Percentiles rank a stretch among this genome's conserved stretches.
phyloP scores from a whole-genome alignment of 257 asterid species.

The Capsicum baccatum region DNA sequence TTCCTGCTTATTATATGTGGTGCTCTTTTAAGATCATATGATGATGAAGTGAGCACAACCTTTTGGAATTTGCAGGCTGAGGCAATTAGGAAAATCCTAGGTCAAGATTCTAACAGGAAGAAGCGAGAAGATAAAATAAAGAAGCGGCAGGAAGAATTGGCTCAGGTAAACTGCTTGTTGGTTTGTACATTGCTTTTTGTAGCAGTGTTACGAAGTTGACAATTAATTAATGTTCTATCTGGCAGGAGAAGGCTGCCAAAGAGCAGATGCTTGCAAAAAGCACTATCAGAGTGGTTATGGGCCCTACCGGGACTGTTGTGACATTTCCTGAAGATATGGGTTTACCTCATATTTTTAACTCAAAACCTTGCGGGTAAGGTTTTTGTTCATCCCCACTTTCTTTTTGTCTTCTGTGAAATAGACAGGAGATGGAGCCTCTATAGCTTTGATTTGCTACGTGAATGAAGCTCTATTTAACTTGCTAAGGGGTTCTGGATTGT shows the following conservation, averaged over 20 bases:
- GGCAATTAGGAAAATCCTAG: constrained; percentile 90
- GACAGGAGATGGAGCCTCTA: not conserved
- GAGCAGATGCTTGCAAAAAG: constrained; percentile 66
- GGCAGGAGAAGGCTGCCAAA: constrained; percentile 74
- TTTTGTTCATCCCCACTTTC: not conserved
- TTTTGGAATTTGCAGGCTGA: constrained; percentile 43
- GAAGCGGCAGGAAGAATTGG: constrained; percentile 94
- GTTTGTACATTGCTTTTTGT: not conserved
- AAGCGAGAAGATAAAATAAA: constrained; percentile 86
- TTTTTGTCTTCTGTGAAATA: not conserved
- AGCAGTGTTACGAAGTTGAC: constrained; percentile 15
- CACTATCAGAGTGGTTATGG: constrained; percentile 78
- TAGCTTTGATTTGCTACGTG: not conserved
- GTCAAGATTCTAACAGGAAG: constrained; percentile 97
- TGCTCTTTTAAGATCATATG: constrained; percentile 4
- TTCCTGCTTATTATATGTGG: not conserved
- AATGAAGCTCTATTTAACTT: constrained; percentile 8
- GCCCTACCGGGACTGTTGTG: constrained; percentile 83
- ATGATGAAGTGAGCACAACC: constrained; percentile 10
- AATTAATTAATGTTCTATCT: not conserved
- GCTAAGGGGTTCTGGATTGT: constrained; percentile 24
- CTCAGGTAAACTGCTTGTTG: constrained; percentile 62
- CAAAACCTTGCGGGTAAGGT: constrained; percentile 62
- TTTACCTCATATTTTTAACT: constrained; percentile 64
- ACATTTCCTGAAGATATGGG: constrained; percentile 87